phyloP scores from a whole-genome alignment of 108 stramenopile species.

The Nitzschia sp. region DNA sequence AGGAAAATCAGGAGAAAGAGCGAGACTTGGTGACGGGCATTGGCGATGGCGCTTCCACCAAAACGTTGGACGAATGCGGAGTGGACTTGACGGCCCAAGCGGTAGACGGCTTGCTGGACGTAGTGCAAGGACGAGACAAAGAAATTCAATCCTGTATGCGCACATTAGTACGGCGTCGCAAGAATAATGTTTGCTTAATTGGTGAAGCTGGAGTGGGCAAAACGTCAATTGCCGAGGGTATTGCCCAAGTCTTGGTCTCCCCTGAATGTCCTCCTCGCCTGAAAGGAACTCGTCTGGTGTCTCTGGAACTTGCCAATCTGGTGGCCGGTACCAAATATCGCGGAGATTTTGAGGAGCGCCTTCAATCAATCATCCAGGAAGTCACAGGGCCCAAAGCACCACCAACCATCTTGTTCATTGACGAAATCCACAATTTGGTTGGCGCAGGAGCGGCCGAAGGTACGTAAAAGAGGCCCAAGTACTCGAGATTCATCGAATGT shows the following conservation, averaged over 20 bases:
- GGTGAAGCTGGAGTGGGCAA: slow-evolving; percentile 80
- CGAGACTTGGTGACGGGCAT: slow-evolving; percentile 58
- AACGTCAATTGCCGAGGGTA: slow-evolving; percentile 85
- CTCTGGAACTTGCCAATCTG: slow-evolving; percentile 73
- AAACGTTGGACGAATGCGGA: slow-evolving; percentile 67
- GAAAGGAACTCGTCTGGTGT: slow-evolving; percentile 70
- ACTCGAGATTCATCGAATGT: background rate
- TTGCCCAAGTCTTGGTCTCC: slow-evolving; percentile 77
- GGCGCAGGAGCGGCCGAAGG: slow-evolving; percentile 69
- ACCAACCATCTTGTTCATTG: slow-evolving; percentile 89
- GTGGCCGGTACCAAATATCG: slow-evolving; percentile 91
- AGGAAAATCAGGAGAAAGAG: slow-evolving; percentile 31
- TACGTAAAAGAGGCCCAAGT: background rate
- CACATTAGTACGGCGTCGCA: slow-evolving; percentile 76
- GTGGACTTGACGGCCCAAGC: slow-evolving; percentile 72
- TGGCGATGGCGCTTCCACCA: slow-evolving; percentile 42
- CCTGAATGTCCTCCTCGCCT: slow-evolving; percentile 70
- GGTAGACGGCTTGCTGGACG: slow-evolving; percentile 62
- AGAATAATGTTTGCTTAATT: slow-evolving; percentile 83
- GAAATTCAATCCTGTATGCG: slow-evolving; percentile 67
- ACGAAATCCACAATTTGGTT: slow-evolving; percentile 70
- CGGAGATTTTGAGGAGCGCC: slow-evolving; percentile 88
- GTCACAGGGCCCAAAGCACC: slow-evolving; percentile 74
- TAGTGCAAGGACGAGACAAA: slow-evolving; percentile 74
- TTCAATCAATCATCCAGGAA: slow-evolving; percentile 81